phyloP scores from a whole-genome alignment of 768 basidiomycete genomes.

The Rhodotorula taiwanensis region DNA sequence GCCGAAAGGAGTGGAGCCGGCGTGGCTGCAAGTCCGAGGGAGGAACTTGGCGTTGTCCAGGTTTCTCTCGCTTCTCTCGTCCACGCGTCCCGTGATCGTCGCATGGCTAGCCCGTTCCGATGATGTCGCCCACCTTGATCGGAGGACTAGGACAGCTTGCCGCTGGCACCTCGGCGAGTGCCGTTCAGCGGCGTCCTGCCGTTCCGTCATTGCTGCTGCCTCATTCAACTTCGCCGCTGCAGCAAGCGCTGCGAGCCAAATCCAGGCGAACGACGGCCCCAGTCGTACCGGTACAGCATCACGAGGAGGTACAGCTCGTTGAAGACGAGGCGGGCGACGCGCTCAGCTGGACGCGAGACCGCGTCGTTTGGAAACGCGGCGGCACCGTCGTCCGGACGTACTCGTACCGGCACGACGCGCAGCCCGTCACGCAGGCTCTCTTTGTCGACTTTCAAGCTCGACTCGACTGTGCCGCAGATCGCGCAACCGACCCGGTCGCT shows the following conservation, averaged over 20 bases:
- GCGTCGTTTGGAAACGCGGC: not conserved
- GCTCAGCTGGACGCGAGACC: not conserved
- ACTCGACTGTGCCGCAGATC: not conserved
- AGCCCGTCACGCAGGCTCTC: slow-evolving; percentile 3
- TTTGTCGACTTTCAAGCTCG: not conserved
- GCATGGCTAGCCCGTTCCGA: too few relatives aligned
- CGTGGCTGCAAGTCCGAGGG: too few relatives aligned
- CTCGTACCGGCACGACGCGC: not conserved
- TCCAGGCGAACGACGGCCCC: not conserved
- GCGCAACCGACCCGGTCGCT: too few relatives aligned
- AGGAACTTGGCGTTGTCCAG: too few relatives aligned
- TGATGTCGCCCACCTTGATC: too few relatives aligned
- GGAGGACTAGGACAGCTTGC: too few relatives aligned
- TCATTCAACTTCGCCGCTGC: not conserved
- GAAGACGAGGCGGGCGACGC: not conserved
- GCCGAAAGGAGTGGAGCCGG: too few relatives aligned
- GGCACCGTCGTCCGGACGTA: not conserved
- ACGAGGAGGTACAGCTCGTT: not conserved
- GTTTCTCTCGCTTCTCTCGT: too few relatives aligned
- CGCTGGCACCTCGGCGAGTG: too few relatives aligned
- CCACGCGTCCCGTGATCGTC: too few relatives aligned
- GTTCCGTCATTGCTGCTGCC: not conserved
- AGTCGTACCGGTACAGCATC: not conserved
- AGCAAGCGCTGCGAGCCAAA: not conserved
- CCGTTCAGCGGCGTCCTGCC: too few relatives aligned